A percentile compares a stretch with the other conserved stretches of the same genome.
These are phyloP conservation scores for Hygrocybe coccinea DNA, from an alignment of 768 basidiomycete species.

Conservation along the genomic window DNA sequence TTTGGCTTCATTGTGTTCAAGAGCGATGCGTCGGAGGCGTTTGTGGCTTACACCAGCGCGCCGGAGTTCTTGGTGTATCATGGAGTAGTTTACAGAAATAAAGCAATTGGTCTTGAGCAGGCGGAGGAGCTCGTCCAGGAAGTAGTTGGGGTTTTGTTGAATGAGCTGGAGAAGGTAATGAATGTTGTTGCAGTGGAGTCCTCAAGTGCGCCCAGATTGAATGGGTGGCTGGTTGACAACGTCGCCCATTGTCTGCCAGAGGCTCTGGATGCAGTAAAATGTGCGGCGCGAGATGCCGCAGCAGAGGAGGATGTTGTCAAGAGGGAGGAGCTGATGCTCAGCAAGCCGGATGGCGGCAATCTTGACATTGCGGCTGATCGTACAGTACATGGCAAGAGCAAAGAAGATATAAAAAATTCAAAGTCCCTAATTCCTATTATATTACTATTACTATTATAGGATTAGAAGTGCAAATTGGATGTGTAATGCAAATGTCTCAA, in stretches of 20 bases:
- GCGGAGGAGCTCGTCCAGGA: constrained; percentile 30
- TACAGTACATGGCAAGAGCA: constrained; percentile 4
- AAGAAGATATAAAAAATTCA: too few species aligned
- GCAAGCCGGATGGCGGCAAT: constrained; percentile 20
- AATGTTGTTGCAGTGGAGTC: constrained; percentile 18
- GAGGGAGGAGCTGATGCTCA: constrained; percentile 16
- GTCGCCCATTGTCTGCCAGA: constrained; percentile 13
- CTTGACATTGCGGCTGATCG: constrained; percentile 20
- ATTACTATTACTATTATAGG: too few species aligned
- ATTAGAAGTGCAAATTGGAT: too few species aligned
- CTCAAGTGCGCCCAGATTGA: neutral
- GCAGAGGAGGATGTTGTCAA: constrained; percentile 21
- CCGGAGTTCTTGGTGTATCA: too few species aligned
- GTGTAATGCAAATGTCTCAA: too few species aligned
- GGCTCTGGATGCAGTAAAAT: too few species aligned
- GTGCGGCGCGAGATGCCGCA: constrained; percentile 21
- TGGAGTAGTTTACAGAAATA: too few species aligned
- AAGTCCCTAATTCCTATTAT: too few species aligned
- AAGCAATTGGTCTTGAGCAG: constrained; percentile 27
- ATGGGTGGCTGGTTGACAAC: neutral
- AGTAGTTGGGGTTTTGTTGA: constrained; percentile 19
- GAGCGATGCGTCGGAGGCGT: too few species aligned
- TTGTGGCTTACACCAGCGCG: too few species aligned
- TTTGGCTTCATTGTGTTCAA: too few species aligned
- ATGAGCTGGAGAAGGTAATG: constrained; percentile 23